Base-by-base conservation (phyloP, 1,284 basidiomycete species). In the Marasmius fiardii region DNA sequence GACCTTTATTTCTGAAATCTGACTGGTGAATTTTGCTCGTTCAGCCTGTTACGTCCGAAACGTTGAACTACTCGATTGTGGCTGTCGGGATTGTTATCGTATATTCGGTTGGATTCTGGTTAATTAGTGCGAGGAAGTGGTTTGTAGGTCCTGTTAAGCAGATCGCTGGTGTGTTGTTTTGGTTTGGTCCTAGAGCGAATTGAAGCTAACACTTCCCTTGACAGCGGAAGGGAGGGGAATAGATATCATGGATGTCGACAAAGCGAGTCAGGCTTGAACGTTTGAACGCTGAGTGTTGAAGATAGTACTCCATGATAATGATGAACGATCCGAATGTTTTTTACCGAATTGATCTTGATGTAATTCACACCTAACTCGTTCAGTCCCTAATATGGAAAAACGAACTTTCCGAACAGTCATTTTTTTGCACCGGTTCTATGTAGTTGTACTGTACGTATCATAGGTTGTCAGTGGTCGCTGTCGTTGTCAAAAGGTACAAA, bases 21-120 rank as follows among this genome's bases (percentile, higher is more conserved):
- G 3, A 10, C 11, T 37, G 4, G 10, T 20, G 28, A 6, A 12
- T 16, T 5, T 7, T 52, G 26, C n/a, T 33, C 18, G n/a, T n/a
- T n/a, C 43, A 81, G 78, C 86, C 86, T 1, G 86, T 90, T 50
- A 71, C 82, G 62, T 79, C 80, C 0, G 80, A 87, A 64, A 88
- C 87, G 4, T 71, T 91, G 56, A 90, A 90, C 68, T 90, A 90
- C 64, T 71, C 88, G 0, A 77, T 85, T 39, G 86, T 90, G 14
- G 88, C 86, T 10, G 86, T 90, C 20, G 86, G 83, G 0, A 86
- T 89, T 60, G 84, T 90, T 21, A 65, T 86, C 8, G 57, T 70
- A 1, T 88, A 88, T 65, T 77, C 80, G 56, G 63, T 86, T 12
- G 79, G 79, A 2, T 85, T 85, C 61, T 90, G 87, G 88, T 41